Base-by-base conservation (phyloP, 2,329 filamentous ascomycete species). In the Didymella segeticola region DNA sequence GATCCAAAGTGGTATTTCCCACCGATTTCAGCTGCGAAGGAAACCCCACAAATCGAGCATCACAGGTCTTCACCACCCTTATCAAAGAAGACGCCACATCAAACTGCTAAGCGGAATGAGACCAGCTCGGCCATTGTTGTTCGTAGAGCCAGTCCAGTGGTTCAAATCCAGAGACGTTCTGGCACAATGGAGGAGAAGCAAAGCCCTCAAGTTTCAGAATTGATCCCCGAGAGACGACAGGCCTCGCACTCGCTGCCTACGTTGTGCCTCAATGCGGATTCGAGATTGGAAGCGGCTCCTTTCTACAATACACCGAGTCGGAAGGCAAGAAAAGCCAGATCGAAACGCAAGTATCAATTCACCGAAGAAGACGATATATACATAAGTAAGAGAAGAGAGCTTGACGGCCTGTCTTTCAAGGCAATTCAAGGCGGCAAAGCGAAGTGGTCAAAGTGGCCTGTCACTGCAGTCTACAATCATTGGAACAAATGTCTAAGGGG, bases 311-410 rank as follows among this genome's bases (percentile, higher is more conserved):
- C 9, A 19, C 22, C 15, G 9, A 17, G 11, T 7, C 2, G 14
- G n/a, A 26, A 19, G 22, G 20, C 2, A 19, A 25, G 23, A 17
- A 27, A 4, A 43, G 14, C 5, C 2, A 33, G 56, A 29, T 19
- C 37, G 3, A 4, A 9, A 1, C 11, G 11, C 1, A 62, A 50
- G 31, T 68, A 64, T n/a, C 10, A 26, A 7, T 77, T 75, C 43
- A 70, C 58, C 6, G 53, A 62, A 29, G 69, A 71, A 34, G 72
- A 77, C 17, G 67, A 75, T 29, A 53, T 68, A 23, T 67, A 75
- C 20, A 67, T 77, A n/a, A 63, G 73, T n/a, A 61, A 69, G 48
- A 61, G 65, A 14, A 72, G 56, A 33, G 47, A 60, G 31, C 47
- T 67, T 2, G 53, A 70, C 8, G 63, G 69, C 23, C 47, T 62